Percentiles rank a stretch among this genome's conserved stretches.
phyloP scores from a whole-genome alignment of 306 rosid species.

The Vigna trinervia region DNA sequence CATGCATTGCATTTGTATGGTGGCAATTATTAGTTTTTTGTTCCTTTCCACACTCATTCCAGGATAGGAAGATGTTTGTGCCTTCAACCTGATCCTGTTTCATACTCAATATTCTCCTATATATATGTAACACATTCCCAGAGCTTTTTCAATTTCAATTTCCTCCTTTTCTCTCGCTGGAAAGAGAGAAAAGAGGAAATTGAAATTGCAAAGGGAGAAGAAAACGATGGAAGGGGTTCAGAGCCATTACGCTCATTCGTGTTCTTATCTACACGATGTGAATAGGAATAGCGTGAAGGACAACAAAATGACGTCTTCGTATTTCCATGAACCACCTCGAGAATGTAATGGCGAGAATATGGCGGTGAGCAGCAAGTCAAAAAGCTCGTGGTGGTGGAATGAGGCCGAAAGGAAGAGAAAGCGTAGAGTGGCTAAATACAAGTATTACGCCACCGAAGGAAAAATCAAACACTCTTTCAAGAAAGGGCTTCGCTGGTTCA shows the following conservation, averaged over 20 bases:
- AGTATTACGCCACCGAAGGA: conserved; percentile 56
- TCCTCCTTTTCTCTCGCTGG: conserved; percentile 32
- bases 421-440: conserved; percentile 60
- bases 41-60: conserved; percentile 16
- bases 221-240: conserved; percentile 43
- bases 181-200: conserved; percentile 2
- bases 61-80: background rate
- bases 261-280: background rate
- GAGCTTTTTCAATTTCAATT: background rate
- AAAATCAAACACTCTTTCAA: conserved; percentile 60
- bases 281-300: background rate
- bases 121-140: background rate
- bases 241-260: background rate
- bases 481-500: conserved; percentile 70
- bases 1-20: background rate
- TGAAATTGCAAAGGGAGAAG: background rate
- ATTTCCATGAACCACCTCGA: conserved; percentile 9
- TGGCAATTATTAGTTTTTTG: background rate
- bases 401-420: conserved; percentile 65
- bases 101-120: too few relatives aligned
- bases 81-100: background rate
- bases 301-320: background rate
- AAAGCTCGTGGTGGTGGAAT: conserved; percentile 57
- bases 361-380: background rate
- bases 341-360: background rate